These are phyloP conservation scores for Pseudoturritis turrita DNA, from an alignment of 345 rosid genomes.

Conservation along the genomic window DNA sequence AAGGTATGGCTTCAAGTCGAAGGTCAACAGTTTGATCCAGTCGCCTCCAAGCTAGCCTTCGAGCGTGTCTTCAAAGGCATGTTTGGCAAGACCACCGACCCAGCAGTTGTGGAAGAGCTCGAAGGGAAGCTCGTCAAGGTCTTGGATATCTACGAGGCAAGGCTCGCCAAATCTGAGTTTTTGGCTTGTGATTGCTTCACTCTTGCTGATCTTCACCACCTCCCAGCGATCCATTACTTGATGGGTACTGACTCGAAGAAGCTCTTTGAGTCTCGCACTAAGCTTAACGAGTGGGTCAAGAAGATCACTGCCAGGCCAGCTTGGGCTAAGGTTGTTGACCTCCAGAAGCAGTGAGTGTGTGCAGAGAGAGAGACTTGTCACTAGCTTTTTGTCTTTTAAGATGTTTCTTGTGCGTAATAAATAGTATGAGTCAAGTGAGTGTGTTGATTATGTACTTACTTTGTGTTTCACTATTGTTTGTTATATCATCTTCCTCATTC, in stretches of 20 bases:
- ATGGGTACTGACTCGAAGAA: constrained; percentile 32
- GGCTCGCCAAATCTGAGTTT: constrained; percentile 31
- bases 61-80: constrained; percentile 35
- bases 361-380: no score
- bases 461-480: neutral
- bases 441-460: no score
- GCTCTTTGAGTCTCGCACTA: constrained; percentile 23
- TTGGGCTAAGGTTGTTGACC: constrained; percentile 31
- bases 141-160: constrained; percentile 45
- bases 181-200: constrained; percentile 41
- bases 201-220: constrained; percentile 46
- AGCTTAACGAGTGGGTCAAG: constrained; percentile 24
- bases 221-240: constrained; percentile 36
- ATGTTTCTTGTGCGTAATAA: no score
- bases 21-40: constrained; percentile 36
- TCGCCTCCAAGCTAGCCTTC: constrained; percentile 17
- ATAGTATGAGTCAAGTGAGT: no score
- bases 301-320: constrained; percentile 30
- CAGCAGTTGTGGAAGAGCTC: constrained; percentile 24
- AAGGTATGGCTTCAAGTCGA: constrained; percentile 44
- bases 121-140: constrained; percentile 34
- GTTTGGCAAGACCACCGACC: constrained; percentile 32
- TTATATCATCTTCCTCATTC: no score
- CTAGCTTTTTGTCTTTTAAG: no score
- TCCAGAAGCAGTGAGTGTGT: constrained; percentile 21